Base-by-base conservation (phyloP, 2,329 filamentous ascomycete genomes). In the Pochonia chlamydosporia region DNA sequence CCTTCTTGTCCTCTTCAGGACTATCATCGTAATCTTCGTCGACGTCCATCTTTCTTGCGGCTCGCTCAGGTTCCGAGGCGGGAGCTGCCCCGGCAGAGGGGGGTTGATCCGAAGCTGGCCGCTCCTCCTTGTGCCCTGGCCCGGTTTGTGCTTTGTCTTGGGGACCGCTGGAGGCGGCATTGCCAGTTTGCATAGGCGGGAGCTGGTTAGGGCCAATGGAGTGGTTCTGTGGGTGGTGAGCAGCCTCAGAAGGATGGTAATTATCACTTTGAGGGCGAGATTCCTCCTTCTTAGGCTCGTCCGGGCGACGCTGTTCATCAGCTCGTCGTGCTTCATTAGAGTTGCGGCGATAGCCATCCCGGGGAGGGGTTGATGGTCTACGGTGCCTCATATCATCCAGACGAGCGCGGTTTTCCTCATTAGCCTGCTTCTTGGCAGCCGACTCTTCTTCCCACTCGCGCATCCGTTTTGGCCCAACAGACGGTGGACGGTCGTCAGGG, bases 1-100 rank as follows among this genome's bases (percentile, higher is more conserved):
- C 63, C 63, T 85, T 85, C 70, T 85, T 84, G 48, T 93, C 86
- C 50, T 96, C 92, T 55, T 95, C 91, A 4, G 82, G 89, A 48
- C 91, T 92, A 59, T 97, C 92, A 63, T 97, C 92, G 59, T 99
- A 97, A 63, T 97, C 87, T 64, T 99, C 93, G 56, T 99, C 91
- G 18, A 97, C 88, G 6, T 97, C 92, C 82, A 99, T 95, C 67
- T 95, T 95, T 20, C 93, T 79, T 18, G 90, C 89, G 28, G 93
- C 90, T 45, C 82, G 73, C 64, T 87, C 82, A 9, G 90, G 88
- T 69, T 97, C 92, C 49, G 75, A 49, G 2, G 53, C 66, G 18
- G 76, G 71, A 20, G 76, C 72, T 2, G 76, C 66, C 24, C 78
- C 68, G 26, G 73, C 71, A 23, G 72, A 58, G 33, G 68, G 62